A percentile compares a stretch with the other conserved stretches of the same genome.
phyloP scores from a whole-genome alignment of 192 early-diverging fungal species.

The Coemansia sp. region DNA sequence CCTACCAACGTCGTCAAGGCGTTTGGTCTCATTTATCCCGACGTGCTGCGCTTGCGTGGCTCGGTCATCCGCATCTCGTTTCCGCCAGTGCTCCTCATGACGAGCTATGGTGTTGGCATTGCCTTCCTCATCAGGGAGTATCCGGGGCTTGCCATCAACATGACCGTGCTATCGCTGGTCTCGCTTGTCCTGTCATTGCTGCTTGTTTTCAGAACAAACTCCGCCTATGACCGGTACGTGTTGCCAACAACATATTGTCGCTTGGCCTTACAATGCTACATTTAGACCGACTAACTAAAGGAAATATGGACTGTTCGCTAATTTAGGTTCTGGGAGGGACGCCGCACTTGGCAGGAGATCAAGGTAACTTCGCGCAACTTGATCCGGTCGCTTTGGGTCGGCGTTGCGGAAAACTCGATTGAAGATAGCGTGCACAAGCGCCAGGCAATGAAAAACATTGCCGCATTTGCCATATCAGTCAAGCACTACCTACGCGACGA shows the following conservation, averaged over 20 bases:
- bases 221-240: constrained; percentile 70
- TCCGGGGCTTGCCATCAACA: constrained; percentile 30
- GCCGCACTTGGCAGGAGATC: constrained; percentile 76
- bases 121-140: constrained; percentile 40
- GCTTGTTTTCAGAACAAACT: constrained; percentile 58
- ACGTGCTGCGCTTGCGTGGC: constrained; percentile 44
- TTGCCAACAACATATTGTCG: neutral
- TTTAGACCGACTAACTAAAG: neutral
- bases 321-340: constrained; percentile 68
- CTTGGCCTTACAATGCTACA: neutral
- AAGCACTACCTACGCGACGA: constrained; percentile 87
- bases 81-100: constrained; percentile 36
- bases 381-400: constrained; percentile 76
- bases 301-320: neutral
- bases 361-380: constrained; percentile 71
- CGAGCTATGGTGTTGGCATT: constrained; percentile 51
- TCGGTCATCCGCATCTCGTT: constrained; percentile 52
- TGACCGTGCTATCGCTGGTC: constrained; percentile 50
- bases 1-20: constrained; percentile 36
- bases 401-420: constrained; percentile 54
- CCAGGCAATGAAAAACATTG: constrained; percentile 77
- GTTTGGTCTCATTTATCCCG: constrained; percentile 38
- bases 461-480: constrained; percentile 73
- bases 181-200: constrained; percentile 56
- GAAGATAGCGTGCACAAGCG: constrained; percentile 55